Evolutionary conservation across 352 stramenopile species (phyloP).

Genomic region (Pythium diclinum): DNA sequence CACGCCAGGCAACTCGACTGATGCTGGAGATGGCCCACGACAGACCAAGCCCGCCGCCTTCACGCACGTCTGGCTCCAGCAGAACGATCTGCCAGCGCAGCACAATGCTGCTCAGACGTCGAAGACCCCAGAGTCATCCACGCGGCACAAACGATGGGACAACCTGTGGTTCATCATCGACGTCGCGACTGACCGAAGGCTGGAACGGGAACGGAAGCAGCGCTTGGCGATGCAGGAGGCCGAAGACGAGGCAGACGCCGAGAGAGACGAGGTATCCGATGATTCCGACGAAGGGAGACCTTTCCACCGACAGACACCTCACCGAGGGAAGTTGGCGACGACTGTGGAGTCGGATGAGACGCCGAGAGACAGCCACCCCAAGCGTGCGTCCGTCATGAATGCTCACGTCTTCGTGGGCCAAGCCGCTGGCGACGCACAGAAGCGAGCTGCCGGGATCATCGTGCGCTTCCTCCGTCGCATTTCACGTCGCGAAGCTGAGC

Average conservation of each 20-base stretch:
- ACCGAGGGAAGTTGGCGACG: neutral
- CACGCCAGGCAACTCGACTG: neutral
- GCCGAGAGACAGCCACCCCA: neutral
- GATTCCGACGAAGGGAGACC: conserved; percentile 1
- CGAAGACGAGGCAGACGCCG: conserved; percentile 9
- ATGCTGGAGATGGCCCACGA: neutral
- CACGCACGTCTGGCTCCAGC: conserved; percentile 27
- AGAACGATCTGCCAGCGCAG: conserved; percentile 20
- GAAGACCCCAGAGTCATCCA: neutral
- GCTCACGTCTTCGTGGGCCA: conserved; percentile 8
- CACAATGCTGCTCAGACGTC: neutral
- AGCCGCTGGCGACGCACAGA: conserved; percentile 28
- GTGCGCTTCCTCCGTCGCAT: conserved; percentile 48
- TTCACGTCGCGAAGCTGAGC: conserved; percentile 31
- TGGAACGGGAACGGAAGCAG: conserved; percentile 13
- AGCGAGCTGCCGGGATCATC: conserved; percentile 54
- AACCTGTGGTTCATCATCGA: conserved; percentile 29
- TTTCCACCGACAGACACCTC: neutral
- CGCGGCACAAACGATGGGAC: conserved; percentile 16
- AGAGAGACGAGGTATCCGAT: neutral
- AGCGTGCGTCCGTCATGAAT: conserved; percentile 20
- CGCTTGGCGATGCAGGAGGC: conserved; percentile 9
- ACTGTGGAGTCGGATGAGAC: neutral
- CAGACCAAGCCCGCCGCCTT: neutral
- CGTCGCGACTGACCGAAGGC: conserved; percentile 2